These are phyloP conservation scores for Pseudoturritis turrita DNA, from an alignment of 345 rosid species.

Conservation along the genomic window DNA sequence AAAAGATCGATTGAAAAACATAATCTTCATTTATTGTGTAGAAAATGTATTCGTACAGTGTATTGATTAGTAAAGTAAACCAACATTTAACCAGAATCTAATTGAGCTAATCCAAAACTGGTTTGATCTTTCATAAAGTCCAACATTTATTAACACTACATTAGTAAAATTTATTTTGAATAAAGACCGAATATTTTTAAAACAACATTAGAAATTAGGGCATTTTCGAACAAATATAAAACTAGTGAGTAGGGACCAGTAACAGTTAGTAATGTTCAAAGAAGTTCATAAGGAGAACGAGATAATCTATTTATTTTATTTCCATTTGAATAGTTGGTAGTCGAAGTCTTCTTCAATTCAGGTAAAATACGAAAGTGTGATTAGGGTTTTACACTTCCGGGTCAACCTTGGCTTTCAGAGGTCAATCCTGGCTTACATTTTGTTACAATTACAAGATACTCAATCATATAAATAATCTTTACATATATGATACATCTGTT, in stretches of 20 bases:
- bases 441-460: too few species aligned
- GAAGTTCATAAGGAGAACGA: not conserved
- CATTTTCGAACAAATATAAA: not conserved
- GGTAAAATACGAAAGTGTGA: not conserved
- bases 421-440: conserved; percentile 12
- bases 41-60: too few species aligned
- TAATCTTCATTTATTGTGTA: too few species aligned
- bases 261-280: not conserved
- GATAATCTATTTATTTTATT: not conserved
- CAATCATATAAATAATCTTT: too few species aligned
- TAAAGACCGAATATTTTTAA: too few species aligned
- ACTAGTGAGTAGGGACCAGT: not conserved
- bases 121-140: not conserved
- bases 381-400: conserved; percentile 9
- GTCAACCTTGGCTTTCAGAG: conserved; percentile 28
- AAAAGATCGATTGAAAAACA: too few species aligned
- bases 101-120: too few species aligned
- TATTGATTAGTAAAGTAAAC: too few species aligned
- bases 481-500: not conserved
- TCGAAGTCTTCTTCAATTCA: not conserved
- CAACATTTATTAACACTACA: not conserved
- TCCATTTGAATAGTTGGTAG: conserved; percentile 5
- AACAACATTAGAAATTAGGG: too few species aligned
- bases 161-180: too few species aligned
- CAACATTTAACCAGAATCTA: too few species aligned